phyloP scores from a whole-genome alignment of 768 basidiomycete species.

The Auriculariales sp. region DNA sequence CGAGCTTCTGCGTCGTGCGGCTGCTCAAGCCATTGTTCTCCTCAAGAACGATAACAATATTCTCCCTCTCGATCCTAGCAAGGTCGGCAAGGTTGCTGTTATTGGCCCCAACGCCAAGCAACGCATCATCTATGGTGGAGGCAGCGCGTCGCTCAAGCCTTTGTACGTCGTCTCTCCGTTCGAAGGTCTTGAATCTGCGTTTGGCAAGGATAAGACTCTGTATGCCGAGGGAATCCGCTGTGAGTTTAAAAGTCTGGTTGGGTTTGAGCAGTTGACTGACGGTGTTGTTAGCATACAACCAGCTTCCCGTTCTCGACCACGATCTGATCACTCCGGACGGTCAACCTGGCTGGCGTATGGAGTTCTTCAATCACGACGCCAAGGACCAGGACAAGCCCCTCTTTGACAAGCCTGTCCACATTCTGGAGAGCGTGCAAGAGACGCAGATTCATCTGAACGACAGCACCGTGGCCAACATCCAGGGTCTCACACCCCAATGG shows the following conservation, averaged over 20 bases:
- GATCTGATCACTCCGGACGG: slow-evolving; percentile 37
- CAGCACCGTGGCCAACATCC: slow-evolving; percentile 45
- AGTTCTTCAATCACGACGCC: slow-evolving; percentile 46
- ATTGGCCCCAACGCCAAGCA: slow-evolving; percentile 59
- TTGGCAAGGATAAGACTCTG: slow-evolving; percentile 32
- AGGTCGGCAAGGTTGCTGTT: slow-evolving; percentile 37
- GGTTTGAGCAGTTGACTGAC: neutral
- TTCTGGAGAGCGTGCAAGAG: slow-evolving; percentile 36
- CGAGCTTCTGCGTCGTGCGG: slow-evolving; percentile 38
- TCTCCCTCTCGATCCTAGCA: slow-evolving; percentile 39
- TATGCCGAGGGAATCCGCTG: slow-evolving; percentile 34
- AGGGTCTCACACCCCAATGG: slow-evolving; percentile 37
- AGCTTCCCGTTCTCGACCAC: slow-evolving; percentile 51
- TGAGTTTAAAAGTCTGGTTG: slow-evolving; percentile 63
- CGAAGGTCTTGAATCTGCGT: too few species aligned
- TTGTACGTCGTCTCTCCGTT: slow-evolving; percentile 51
- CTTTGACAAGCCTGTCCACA: slow-evolving; percentile 25
- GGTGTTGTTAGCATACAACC: slow-evolving; percentile 40
- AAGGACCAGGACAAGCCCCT: too few species aligned
- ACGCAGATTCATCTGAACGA: slow-evolving; percentile 55
- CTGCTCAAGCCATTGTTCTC: slow-evolving; percentile 48
- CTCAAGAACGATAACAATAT: slow-evolving; percentile 45
- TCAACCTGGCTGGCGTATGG: slow-evolving; percentile 45
- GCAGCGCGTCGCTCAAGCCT: slow-evolving; percentile 59
- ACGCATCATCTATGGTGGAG: slow-evolving; percentile 54